phyloP scores from a whole-genome alignment of 2,329 filamentous ascomycete species.

The Trichoderma semiorbis region DNA sequence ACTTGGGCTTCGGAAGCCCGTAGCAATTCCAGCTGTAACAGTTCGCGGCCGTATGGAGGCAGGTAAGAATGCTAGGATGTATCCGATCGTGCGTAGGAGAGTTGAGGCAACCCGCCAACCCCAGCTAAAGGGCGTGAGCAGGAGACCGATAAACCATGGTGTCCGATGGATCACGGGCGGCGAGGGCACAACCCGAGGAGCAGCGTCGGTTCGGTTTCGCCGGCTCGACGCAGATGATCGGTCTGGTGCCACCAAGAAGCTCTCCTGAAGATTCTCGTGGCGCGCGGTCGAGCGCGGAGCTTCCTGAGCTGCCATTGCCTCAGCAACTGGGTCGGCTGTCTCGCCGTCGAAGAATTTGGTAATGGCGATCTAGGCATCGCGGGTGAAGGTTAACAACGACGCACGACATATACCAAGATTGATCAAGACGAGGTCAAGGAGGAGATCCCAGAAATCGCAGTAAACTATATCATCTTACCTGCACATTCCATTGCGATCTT shows the following conservation, averaged over 20 bases:
- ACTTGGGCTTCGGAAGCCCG: slow-evolving; percentile 56
- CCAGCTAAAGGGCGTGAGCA: slow-evolving; percentile 78
- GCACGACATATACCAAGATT: background rate
- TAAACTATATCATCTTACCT: slow-evolving; percentile 50
- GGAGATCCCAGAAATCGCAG: background rate
- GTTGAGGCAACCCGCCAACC: slow-evolving; percentile 69
- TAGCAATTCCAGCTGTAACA: slow-evolving; percentile 51
- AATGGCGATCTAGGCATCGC: slow-evolving; percentile 71
- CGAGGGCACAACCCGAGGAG: slow-evolving; percentile 80
- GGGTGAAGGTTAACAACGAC: background rate
- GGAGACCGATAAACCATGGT: slow-evolving; percentile 70
- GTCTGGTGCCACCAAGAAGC: slow-evolving; percentile 37
- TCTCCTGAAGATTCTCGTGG: slow-evolving; percentile 71
- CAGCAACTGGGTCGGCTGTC: slow-evolving; percentile 73
- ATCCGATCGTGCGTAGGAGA: slow-evolving; percentile 69
- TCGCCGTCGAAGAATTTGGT: slow-evolving; percentile 98
- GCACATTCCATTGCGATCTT: slow-evolving; percentile 93
- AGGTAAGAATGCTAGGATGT: slow-evolving; percentile 77
- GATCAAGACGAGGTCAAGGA: background rate
- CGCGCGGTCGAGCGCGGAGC: slow-evolving; percentile 60
- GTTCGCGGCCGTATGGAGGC: slow-evolving; percentile 55
- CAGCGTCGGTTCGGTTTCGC: slow-evolving; percentile 53
- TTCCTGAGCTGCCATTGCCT: slow-evolving; percentile 65
- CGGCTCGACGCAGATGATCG: slow-evolving; percentile 25
- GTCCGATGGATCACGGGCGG: slow-evolving; percentile 65